phyloP scores from a whole-genome alignment of 2,329 filamentous ascomycete species.

The Dactylonectria estremocensis region DNA sequence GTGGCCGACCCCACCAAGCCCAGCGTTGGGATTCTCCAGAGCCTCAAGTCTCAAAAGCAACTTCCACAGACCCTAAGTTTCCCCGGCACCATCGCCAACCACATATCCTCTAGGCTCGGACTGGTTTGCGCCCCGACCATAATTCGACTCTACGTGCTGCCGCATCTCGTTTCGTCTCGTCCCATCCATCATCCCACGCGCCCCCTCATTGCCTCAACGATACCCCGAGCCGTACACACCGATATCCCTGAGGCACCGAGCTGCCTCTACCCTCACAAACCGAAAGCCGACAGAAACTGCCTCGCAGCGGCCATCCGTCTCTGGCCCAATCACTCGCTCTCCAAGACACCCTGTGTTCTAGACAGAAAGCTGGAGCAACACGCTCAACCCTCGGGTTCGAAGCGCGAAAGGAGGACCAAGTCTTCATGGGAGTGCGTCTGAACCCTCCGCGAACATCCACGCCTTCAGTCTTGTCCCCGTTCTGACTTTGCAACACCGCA shows the following conservation, averaged over 20 bases:
- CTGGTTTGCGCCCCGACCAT: slow-evolving; percentile 13
- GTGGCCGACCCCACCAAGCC: slow-evolving; percentile 41
- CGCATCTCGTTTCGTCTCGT: neutral
- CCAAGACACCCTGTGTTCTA: slow-evolving; percentile 32
- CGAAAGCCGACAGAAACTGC: neutral
- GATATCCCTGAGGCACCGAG: neutral
- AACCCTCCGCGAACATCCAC: slow-evolving; percentile 26
- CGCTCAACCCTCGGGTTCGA: slow-evolving; percentile 38
- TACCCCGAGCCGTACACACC: neutral
- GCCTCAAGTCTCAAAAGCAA: slow-evolving; percentile 23
- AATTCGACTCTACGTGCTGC: neutral
- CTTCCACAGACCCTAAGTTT: slow-evolving; percentile 16
- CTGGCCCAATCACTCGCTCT: neutral
- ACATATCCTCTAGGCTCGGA: slow-evolving; percentile 7
- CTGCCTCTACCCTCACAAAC: neutral
- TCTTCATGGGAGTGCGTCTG: slow-evolving; percentile 52
- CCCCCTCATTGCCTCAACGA: neutral
- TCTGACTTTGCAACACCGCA: slow-evolving; percentile 38
- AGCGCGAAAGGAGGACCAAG: slow-evolving; percentile 42
- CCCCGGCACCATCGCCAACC: slow-evolving; percentile 6
- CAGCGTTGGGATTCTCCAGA: slow-evolving; percentile 16
- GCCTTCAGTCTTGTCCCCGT: slow-evolving; percentile 29
- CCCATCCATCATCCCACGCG: neutral
- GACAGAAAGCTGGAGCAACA: slow-evolving; percentile 49
- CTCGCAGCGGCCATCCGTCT: neutral